Evolutionary conservation across 2,329 filamentous ascomycete genomes (phyloP).

Genomic region (Pestalotiopsis sp.): DNA sequence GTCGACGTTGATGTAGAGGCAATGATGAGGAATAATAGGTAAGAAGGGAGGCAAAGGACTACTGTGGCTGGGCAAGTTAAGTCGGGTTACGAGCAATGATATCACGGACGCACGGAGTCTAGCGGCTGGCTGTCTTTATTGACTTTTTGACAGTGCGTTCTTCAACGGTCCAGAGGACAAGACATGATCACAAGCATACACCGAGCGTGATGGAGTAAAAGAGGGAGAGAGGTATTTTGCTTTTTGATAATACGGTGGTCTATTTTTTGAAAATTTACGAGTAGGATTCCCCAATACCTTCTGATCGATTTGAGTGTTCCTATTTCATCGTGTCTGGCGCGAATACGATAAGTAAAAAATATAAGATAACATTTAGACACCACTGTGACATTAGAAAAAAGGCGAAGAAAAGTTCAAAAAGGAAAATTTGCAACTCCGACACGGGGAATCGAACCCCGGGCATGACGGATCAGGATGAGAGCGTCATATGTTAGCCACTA

Average conservation of each 20-base stretch:
- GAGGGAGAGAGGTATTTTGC: no score
- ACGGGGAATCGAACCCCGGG: slow-evolving; percentile 31
- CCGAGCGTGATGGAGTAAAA: background rate
- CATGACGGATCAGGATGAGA: slow-evolving; percentile 20
- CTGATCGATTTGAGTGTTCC: no score
- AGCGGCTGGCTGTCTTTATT: background rate
- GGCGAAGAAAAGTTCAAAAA: background rate
- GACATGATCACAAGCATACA: background rate
- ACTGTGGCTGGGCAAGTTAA: background rate
- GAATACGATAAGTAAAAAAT: no score
- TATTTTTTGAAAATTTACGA: background rate
- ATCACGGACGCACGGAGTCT: background rate
- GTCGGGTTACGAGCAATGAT: background rate
- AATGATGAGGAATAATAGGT: slow-evolving; percentile 37
- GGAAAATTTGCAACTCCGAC: slow-evolving; percentile 17
- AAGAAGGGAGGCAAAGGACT: background rate
- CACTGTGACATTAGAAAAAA: background rate
- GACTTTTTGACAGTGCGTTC: background rate
- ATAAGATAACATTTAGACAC: no score
- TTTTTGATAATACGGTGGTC: no score
- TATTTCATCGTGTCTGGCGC: no score
- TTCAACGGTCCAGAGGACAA: background rate
- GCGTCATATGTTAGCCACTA: slow-evolving; percentile 7
- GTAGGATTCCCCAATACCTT: no score
- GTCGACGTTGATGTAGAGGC: slow-evolving; percentile 43